Conservation (phyloP, 805 yeast species). For the Suhomyces prunicola region DNA sequence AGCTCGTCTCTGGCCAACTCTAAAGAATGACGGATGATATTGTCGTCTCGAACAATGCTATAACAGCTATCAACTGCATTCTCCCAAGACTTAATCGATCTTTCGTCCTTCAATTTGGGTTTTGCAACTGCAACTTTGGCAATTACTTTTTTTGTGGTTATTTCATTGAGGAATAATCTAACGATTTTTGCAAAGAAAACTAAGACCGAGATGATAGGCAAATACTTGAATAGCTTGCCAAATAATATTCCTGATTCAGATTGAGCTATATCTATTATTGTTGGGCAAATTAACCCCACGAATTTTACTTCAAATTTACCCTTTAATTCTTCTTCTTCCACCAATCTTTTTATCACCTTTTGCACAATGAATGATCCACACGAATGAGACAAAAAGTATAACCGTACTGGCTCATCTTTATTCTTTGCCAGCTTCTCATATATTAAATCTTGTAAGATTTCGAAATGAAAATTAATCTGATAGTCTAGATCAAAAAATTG, state of each 20-base stretch:
- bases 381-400: constrained; percentile 64
- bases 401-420: constrained; percentile 22
- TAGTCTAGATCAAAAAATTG: constrained; percentile 43
- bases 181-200: constrained; percentile 23
- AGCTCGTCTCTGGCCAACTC: constrained; percentile 61
- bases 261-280: constrained; percentile 58
- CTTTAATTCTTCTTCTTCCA: constrained; percentile 20
- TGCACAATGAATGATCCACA: constrained; percentile 67
- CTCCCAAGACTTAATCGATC: constrained; percentile 26
- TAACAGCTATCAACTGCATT: constrained; percentile 43
- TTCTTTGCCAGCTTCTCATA: constrained; percentile 7
- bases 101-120: constrained; percentile 16
- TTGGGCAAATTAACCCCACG: constrained; percentile 67
- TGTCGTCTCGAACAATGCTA: constrained; percentile 38
- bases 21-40: constrained; percentile 52
- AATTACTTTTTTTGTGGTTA: constrained; percentile 20
- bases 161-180: constrained; percentile 28
- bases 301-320: constrained; percentile 33
- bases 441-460: constrained; percentile 41
- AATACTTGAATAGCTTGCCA: constrained; percentile 20
- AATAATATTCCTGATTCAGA: constrained; percentile 34
- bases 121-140: constrained; percentile 21
- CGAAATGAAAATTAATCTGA: constrained; percentile 58
- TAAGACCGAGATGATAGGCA: constrained; percentile 38
- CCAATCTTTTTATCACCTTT: constrained; percentile 38